These are phyloP conservation scores for Hordeum marinum DNA, from an alignment of 176 grass and related monocot genomes.

Conservation along the genomic window DNA sequence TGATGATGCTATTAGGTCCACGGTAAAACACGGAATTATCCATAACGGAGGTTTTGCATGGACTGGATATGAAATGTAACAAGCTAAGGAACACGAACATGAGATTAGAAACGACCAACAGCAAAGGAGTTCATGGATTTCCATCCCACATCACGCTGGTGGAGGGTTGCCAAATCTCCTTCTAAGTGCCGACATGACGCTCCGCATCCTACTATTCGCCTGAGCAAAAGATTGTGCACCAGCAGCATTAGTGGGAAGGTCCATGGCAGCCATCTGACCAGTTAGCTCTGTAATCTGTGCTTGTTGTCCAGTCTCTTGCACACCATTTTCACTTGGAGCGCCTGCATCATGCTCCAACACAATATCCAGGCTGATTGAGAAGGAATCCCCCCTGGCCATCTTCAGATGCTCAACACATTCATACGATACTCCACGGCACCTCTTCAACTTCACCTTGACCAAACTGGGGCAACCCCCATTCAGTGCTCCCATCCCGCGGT, in stretches of 20 bases:
- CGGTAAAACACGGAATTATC: slow-evolving; percentile 3
- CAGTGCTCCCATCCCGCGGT: slow-evolving; percentile 79
- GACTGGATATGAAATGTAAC: slow-evolving; percentile 17
- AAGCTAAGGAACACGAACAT: slow-evolving; percentile 29
- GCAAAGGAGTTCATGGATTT: slow-evolving; percentile 28
- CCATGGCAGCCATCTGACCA: slow-evolving; percentile 35
- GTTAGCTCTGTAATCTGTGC: slow-evolving; percentile 30
- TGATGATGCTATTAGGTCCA: not conserved
- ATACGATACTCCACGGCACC: slow-evolving; percentile 63
- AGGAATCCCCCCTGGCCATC: slow-evolving; percentile 39
- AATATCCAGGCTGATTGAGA: slow-evolving; percentile 57
- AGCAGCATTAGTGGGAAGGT: slow-evolving; percentile 25
- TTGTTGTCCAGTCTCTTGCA: slow-evolving; percentile 31
- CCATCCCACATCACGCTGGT: slow-evolving; percentile 30
- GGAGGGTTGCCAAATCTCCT: slow-evolving; percentile 53
- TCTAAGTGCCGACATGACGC: slow-evolving; percentile 35
- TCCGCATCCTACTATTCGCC: slow-evolving; percentile 45
- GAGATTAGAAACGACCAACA: slow-evolving; percentile 26
- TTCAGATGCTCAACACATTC: slow-evolving; percentile 61
- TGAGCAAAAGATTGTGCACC: slow-evolving; percentile 31
- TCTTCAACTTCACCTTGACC: slow-evolving; percentile 96
- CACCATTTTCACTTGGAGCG: slow-evolving; percentile 38
- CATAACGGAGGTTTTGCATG: slow-evolving; percentile 13
- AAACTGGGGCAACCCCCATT: slow-evolving; percentile 72
- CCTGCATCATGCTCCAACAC: slow-evolving; percentile 46